These are phyloP conservation scores for Diplodia seriata DNA, from an alignment of 2,329 filamentous ascomycete species.

Conservation along the genomic window DNA sequence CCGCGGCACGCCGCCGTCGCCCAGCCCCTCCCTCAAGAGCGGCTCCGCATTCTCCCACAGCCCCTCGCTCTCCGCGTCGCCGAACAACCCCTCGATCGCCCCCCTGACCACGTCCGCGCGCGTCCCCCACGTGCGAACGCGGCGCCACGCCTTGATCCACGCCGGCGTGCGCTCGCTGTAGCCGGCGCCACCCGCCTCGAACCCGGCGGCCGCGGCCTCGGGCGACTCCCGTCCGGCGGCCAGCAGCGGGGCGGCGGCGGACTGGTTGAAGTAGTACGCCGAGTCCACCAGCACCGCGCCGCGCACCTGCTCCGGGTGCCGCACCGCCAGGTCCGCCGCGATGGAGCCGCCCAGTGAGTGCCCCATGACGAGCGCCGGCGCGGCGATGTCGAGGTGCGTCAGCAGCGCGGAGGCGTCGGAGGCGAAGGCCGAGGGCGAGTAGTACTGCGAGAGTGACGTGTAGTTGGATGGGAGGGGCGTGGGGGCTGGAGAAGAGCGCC, in stretches of 20 bases:
- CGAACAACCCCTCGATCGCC: not conserved
- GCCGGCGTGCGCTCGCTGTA: not conserved
- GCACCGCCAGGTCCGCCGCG: no score
- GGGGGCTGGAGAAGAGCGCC: slow-evolving; percentile 28
- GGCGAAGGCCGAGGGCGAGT: slow-evolving; percentile 33
- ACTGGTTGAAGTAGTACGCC: not conserved
- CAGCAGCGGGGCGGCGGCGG: not conserved
- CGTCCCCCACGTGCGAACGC: not conserved
- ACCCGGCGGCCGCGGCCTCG: no score
- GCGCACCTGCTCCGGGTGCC: not conserved
- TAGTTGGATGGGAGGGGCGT: slow-evolving; percentile 23
- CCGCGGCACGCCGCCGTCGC: not conserved
- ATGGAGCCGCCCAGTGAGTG: not conserved
- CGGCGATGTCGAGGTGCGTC: not conserved
- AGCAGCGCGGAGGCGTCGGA: slow-evolving; percentile 35
- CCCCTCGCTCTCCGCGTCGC: not conserved
- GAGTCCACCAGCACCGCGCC: not conserved
- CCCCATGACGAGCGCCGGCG: not conserved
- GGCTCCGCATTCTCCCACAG: not conserved
- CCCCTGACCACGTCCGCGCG: not conserved
- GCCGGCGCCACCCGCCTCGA: not conserved
- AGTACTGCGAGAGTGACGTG: not conserved
- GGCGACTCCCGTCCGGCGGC: no score
- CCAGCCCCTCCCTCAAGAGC: not conserved
- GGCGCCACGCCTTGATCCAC: not conserved